Conservation (phyloP, 495 filamentous ascomycete species). For the Cercophora newfieldiana region DNA sequence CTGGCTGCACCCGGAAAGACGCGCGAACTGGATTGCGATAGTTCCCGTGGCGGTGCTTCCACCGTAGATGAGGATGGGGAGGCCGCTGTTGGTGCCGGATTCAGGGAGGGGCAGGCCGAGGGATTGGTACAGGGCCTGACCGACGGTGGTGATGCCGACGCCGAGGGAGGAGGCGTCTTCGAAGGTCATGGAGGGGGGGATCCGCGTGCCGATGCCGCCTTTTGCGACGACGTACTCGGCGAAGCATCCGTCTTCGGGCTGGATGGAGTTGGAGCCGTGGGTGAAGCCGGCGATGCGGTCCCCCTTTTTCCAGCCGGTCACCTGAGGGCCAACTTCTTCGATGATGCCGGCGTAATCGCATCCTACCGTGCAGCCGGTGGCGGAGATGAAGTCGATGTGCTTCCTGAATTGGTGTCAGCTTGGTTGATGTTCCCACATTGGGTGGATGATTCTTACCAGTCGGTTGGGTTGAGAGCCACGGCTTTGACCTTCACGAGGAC, state of each 20-base stretch:
- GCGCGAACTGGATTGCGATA: conserved; percentile 7
- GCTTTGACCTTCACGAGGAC: conserved; percentile 52
- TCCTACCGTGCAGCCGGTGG: conserved; percentile 31
- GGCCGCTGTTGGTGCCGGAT: not conserved
- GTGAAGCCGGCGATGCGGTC: conserved; percentile 46
- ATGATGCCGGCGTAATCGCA: conserved; percentile 48
- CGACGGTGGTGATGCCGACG: conserved; percentile 10
- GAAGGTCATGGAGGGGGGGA: conserved; percentile 1
- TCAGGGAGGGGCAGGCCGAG: conserved; percentile 19
- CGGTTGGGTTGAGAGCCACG: conserved; percentile 61
- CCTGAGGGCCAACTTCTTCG: conserved; percentile 41
- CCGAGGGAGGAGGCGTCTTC: conserved; percentile 1
- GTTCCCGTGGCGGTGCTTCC: conserved; percentile 11
- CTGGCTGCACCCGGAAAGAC: not conserved
- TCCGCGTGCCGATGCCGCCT: not conserved
- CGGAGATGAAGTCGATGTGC: conserved; percentile 36
- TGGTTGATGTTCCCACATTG: not conserved
- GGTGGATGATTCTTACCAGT: conserved; percentile 39
- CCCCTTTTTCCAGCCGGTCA: conserved; percentile 36
- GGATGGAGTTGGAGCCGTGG: conserved; percentile 31
- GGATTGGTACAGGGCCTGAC: conserved; percentile 6
- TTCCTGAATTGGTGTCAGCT: conserved; percentile 32
- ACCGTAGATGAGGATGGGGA: conserved; percentile 11
- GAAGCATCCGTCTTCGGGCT: conserved; percentile 41
- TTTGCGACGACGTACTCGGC: conserved; percentile 25